Percentiles rank a stretch among this genome's conserved stretches.
These are phyloP conservation scores for Curvularia eragrostidis DNA, from an alignment of 2,329 filamentous ascomycete species.

Conservation along the genomic window DNA sequence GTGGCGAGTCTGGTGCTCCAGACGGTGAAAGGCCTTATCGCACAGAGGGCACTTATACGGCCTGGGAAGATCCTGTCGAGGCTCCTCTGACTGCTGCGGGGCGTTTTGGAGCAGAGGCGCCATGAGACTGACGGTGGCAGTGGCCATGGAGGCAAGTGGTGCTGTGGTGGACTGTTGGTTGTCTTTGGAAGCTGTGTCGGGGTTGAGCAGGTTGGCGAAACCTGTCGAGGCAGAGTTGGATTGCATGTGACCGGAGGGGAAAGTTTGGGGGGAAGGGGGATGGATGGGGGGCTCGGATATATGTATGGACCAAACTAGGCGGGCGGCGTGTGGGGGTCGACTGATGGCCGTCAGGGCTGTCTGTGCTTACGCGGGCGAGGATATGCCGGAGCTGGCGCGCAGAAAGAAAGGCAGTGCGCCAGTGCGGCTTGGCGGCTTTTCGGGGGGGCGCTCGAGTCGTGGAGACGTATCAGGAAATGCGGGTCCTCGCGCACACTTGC, in stretches of 20 bases:
- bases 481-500: conserved; percentile 23
- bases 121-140: conserved; percentile 57
- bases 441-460: conserved; percentile 23
- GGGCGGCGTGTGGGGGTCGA: conserved; percentile 40
- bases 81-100: conserved; percentile 56
- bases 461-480: conserved; percentile 31
- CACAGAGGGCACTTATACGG: conserved; percentile 99
- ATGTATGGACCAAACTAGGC: conserved; percentile 41
- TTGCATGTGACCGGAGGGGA: conserved; percentile 52
- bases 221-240: conserved; percentile 42
- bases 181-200: conserved; percentile 30
- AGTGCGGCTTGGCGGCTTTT: conserved; percentile 26
- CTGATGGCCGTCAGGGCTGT: conserved; percentile 35
- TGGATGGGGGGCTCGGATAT: conserved; percentile 47
- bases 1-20: conserved; percentile 91
- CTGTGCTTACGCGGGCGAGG: conserved; percentile 39
- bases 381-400: conserved; percentile 32
- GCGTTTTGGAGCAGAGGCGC: conserved; percentile 66
- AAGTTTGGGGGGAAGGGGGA: conserved; percentile 47
- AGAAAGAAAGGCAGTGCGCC: conserved; percentile 34
- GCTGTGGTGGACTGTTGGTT: conserved; percentile 17
- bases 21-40: conserved; percentile 97
- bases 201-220: conserved; percentile 51
- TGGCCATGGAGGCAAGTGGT: conserved; percentile 45
- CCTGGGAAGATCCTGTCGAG: conserved; percentile 83